A percentile compares a stretch with the other conserved stretches of the same genome.
These are phyloP conservation scores for Bisporella sp. DNA, from an alignment of 2,329 filamentous ascomycete genomes.

Conservation along the genomic window DNA sequence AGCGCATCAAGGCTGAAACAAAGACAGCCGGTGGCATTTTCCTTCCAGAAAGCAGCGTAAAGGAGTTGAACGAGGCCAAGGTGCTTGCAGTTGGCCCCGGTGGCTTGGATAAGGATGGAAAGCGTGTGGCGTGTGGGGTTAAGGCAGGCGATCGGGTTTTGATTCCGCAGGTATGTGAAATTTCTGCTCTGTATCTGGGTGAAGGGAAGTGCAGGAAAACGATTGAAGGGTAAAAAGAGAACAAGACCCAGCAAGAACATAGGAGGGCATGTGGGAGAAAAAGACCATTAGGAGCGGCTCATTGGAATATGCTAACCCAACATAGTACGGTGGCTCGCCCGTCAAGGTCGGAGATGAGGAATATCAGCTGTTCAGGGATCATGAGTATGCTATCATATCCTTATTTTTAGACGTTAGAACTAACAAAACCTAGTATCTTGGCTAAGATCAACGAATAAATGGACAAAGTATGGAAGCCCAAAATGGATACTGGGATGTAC, in stretches of 20 bases:
- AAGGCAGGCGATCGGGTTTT: conserved; percentile 81
- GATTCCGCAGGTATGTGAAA: conserved; percentile 75
- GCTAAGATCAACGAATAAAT: conserved; percentile 98
- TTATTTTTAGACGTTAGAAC: not conserved
- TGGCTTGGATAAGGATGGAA: conserved; percentile 78
- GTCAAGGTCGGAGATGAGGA: conserved; percentile 98
- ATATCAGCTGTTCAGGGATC: conserved; percentile 91
- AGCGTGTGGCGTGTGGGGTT: conserved; percentile 81
- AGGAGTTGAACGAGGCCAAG: conserved; percentile 97
- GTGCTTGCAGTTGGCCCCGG: conserved; percentile 94
- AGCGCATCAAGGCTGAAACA: conserved; percentile 93
- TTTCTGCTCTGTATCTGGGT: conserved; percentile 5
- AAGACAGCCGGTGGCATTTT: conserved; percentile 97
- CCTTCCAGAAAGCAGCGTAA: conserved; percentile 92
- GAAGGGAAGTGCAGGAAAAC: not conserved
- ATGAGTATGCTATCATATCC: conserved; percentile 63
- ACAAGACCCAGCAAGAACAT: not conserved
- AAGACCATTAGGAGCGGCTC: not conserved
- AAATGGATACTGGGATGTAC: conserved; percentile 13
- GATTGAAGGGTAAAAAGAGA: not conserved
- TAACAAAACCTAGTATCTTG: conserved; percentile 64
- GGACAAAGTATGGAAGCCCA: not conserved
- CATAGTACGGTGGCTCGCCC: conserved; percentile 82
- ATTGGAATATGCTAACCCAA: not conserved
- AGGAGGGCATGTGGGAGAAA: not conserved